Evolutionary conservation across 495 filamentous ascomycete species (phyloP), one percentile per base, ranked within the genome.

Genomic region (Tricharina praecox): DNA sequence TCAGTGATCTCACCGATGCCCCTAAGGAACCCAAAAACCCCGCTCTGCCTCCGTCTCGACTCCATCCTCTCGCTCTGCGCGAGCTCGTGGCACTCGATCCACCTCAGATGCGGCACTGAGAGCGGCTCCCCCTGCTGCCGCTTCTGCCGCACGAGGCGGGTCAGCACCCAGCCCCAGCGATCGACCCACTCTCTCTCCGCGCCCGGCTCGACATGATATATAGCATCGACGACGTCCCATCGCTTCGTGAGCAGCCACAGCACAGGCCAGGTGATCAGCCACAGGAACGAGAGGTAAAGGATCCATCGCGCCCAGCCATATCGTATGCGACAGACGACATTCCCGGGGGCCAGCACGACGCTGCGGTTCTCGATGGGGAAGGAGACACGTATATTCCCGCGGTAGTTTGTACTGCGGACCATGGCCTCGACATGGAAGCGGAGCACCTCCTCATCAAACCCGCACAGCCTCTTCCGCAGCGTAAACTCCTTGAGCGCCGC

Each of bases 211-310:
- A 36, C 9, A 48, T 51, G 15, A 70, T 70, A 52, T 67, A 79
- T 9, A 60, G 56, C 72, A 20, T 65, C 57, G 2, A 69, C 70
- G 3, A 80, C 73, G 47, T 74, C 68, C 55, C 72, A 82, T n/a
- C 67, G 63, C 53, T 70, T 71, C 11, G 78, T 81, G 4, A 67
- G 54, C 54, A 79, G 69, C 65, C 70, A 76, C 23, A 81, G 62
- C 36, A 71, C 67, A 13, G 77, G 78, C 78, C 78, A 80, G 15
- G 67, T 61, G 54, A 80, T 67, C 28, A 80, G 53, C 65, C 76
- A 77, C 34, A 77, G 59, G 45, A 80, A 70, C 2, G 70, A 73
- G 10, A 78, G 55, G 54, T 69, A 72, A 62, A 76, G 79, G 28
- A 80, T 19, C 69, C 67, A 75, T 8, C 65, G 55, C 68, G 68